A percentile compares a stretch with the other conserved stretches of the same genome.
Evolutionary conservation across 306 rosid genomes (phyloP).

Genomic region (Trichosanthes cucumerina): DNA sequence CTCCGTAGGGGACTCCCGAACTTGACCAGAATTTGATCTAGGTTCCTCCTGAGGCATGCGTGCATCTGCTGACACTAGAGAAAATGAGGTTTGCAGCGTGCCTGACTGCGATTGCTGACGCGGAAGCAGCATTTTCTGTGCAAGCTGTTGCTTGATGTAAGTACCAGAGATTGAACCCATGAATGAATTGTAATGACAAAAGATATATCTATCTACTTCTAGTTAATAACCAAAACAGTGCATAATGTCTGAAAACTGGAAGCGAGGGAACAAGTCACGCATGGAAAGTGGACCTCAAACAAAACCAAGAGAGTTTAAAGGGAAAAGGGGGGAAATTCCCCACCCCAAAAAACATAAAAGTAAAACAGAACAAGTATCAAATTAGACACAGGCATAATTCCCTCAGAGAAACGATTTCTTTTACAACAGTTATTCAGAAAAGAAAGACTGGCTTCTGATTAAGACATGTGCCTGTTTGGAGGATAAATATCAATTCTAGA

Average conservation of each 20-base stretch:
- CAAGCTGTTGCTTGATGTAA: conserved; percentile 30
- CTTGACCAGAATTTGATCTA: conserved; percentile 54
- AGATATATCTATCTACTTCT: background rate
- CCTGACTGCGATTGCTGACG: conserved; percentile 73
- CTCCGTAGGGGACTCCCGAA: conserved; percentile 79
- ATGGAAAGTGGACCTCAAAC: background rate
- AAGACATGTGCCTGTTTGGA: background rate
- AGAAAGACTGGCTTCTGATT: background rate
- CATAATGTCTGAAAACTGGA: background rate
- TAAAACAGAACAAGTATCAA: background rate
- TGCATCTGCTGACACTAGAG: conserved; percentile 66
- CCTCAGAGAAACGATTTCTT: background rate
- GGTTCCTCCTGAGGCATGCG: conserved; percentile 75
- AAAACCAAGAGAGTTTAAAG: background rate
- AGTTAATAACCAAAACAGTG: background rate
- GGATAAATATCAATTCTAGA: background rate
- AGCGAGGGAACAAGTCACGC: background rate
- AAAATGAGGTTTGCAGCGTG: conserved; percentile 60
- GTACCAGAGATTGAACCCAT: conserved; percentile 51
- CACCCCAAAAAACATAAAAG: background rate
- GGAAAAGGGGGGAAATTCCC: background rate
- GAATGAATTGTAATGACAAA: conserved; percentile 17
- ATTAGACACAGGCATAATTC: background rate
- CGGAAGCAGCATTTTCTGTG: conserved; percentile 63
- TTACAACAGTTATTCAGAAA: background rate